Base-by-base conservation (phyloP, 2,329 filamentous ascomycete genomes). In the Acephala macrosclerotiorum region DNA sequence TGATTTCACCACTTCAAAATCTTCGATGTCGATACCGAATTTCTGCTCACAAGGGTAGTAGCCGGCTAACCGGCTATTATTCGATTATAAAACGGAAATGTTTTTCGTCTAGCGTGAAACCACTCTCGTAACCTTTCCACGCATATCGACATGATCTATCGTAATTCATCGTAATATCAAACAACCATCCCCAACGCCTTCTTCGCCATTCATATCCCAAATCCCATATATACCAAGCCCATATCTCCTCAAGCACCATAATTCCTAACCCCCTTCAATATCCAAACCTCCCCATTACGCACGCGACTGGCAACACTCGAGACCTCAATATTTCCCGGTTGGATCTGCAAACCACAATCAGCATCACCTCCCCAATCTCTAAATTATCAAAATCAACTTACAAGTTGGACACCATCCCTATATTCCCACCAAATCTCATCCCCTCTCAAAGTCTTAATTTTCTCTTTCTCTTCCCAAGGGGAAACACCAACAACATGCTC, bases 391-490 rank as follows among this genome's bases (percentile, higher is more conserved):
- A 9, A 25, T 60, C 26, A 56, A 14, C 88, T 78, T 76, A 94
- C 88, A 76, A 88, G 81, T 75, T 86, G 90, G 70, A 85, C 88
- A 0, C 89, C 90, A 63, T 90, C 87, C 60, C 83, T 89, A 63
- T 80, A 85, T 75, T 94, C 91, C 93, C 94, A 98, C 90, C 91
- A 97, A 57, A 98, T 76, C 71, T 91, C 88, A 0, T 79, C 82
- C 0, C 91, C 91, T 9, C 89, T 82, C 58, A 93, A 72, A 0
- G 91, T 91, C 80, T 89, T 85, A 0, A 87, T 83, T 78, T 90
- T 93, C 69, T 83, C 78, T 0, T 83, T 82, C 71, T 91, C 87
- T 29, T 81, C 79, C 94, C 95, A 98, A 0, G 94, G 93, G 74
- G 88, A 92, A 4, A 80, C 78, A 0, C 88, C 84, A 4, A 98